A percentile compares a stretch with the other conserved stretches of the same genome.
These are phyloP conservation scores for Peronospora farinosa DNA, from an alignment of 352 stramenopile genomes.

Conservation along the genomic window DNA sequence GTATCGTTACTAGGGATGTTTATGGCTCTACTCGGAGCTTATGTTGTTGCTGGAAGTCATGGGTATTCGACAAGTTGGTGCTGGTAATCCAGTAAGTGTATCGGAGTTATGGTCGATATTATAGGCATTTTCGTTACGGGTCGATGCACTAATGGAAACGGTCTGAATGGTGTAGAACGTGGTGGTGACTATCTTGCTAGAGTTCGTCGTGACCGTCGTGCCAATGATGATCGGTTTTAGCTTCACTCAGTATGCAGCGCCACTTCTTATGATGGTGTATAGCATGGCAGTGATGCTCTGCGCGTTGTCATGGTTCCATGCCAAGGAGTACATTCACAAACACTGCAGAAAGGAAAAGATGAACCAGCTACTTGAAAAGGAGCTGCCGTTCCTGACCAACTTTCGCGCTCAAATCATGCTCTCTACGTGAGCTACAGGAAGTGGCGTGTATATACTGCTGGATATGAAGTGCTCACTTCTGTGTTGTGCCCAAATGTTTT, in stretches of 20 bases:
- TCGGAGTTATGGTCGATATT: background rate
- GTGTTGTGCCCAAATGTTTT: background rate
- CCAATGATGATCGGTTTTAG: slow-evolving; percentile 73
- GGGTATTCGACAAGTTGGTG: slow-evolving; percentile 44
- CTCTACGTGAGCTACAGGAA: slow-evolving; percentile 46
- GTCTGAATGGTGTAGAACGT: slow-evolving; percentile 32
- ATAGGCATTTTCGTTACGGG: background rate
- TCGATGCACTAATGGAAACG: background rate
- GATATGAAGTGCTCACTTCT: background rate
- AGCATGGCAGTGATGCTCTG: slow-evolving; percentile 43
- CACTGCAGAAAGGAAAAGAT: slow-evolving; percentile 80
- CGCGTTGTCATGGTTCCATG: slow-evolving; percentile 61
- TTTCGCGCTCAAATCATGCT: slow-evolving; percentile 80
- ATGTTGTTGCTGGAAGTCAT: slow-evolving; percentile 69
- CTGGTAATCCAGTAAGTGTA: slow-evolving; percentile 41
- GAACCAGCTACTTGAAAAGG: slow-evolving; percentile 60
- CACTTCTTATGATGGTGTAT: slow-evolving; percentile 56
- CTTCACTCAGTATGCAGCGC: slow-evolving; percentile 49
- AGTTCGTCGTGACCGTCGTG: slow-evolving; percentile 62
- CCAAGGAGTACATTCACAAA: slow-evolving; percentile 66
- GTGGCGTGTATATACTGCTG: background rate
- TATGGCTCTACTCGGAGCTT: slow-evolving; percentile 82
- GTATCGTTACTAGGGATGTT: slow-evolving; percentile 40
- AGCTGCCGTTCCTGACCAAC: slow-evolving; percentile 73
- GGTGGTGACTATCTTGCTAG: slow-evolving; percentile 47